Evolutionary conservation across 1,284 basidiomycete genomes (phyloP), one percentile per base, ranked within the genome.

Genomic region (Rhizoctonia solani): DNA sequence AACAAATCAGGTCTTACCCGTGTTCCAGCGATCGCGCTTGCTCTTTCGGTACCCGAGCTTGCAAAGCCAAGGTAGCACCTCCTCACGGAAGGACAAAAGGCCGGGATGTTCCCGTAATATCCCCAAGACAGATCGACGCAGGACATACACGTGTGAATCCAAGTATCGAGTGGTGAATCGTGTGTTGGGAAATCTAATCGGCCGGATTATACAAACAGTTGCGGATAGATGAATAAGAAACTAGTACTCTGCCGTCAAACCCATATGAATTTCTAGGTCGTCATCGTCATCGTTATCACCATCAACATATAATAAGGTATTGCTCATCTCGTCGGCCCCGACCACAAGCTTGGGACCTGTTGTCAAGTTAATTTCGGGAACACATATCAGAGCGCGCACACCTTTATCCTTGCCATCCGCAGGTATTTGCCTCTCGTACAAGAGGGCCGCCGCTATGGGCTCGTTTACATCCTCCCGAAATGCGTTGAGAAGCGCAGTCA

Each of bases 131-230:
- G 85, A 82, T 68, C 85, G 83, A 71, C 86, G 85, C 77, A 92
- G 93, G 42, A 96, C 86, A 74, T 96, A 97, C 50, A 96, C 88
- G 75, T 97, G 94, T 0, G 93, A 90, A 73, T 97, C 93, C 72
- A 89, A 85, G 47, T 92, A 83, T 30, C 79, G 82, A 1, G 86
- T 85, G 0, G 91, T 88, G 29, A 97, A 79, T 44, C 82, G 86
- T 19, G 86, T 82, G 14, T 85, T 84, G 11, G 93, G 91, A 75
- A 90, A 90, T 68, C 92, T 93, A 73, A 3, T 37, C 9, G 50
- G 21, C 5, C 11, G n/a, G 19, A 19, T n/a, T n/a, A n/a, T n/a
- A n/a, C 44, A 67, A 53, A 19, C 47, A 59, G 34, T 67, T 37
- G 32, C 29, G 37, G 29, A 16, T 8, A 16, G n/a, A 54, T 34